A percentile compares a stretch with the other conserved stretches of the same genome.
Conservation (phyloP, 352 stramenopile species). For the Pelagophyceae sp. region DNA sequence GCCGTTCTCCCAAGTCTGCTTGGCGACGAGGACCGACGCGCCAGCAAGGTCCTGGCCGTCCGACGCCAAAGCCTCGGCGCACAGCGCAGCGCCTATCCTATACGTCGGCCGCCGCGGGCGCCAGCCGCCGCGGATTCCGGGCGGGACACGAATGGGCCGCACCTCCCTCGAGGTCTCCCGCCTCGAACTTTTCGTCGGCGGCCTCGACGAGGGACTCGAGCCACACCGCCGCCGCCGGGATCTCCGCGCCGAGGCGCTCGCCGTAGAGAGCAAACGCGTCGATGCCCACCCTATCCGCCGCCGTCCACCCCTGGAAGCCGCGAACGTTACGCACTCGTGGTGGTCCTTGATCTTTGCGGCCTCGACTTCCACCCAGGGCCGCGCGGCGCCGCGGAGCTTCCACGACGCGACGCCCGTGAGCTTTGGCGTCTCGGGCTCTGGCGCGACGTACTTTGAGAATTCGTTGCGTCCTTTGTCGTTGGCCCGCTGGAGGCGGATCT, state of each 20-base stretch:
- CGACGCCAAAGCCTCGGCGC: background rate
- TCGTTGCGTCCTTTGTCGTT: background rate
- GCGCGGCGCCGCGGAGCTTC: conserved; percentile 17
- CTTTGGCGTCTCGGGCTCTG: background rate
- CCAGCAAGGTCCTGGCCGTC: background rate
- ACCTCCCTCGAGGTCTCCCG: background rate
- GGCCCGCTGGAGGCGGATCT: background rate
- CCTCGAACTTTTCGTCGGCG: background rate
- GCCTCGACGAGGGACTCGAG: background rate
- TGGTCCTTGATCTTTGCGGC: conserved; percentile 11
- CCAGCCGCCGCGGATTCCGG: too few species aligned
- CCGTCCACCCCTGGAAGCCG: too few species aligned
- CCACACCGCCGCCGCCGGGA: background rate
- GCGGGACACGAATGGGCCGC: too few species aligned
- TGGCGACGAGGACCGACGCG: background rate
- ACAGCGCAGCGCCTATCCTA: too few species aligned
- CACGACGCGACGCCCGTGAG: background rate
- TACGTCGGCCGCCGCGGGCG: too few species aligned
- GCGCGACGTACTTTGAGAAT: background rate
- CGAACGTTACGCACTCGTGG: too few species aligned
- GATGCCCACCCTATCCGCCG: too few species aligned
- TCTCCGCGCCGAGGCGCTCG: background rate
- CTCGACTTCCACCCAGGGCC: conserved; percentile 18
- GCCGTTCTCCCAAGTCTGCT: background rate
- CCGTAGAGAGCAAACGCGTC: background rate